These are phyloP conservation scores for Dendrobium officinale DNA, from an alignment of 106 monocot species.

Conservation along the genomic window DNA sequence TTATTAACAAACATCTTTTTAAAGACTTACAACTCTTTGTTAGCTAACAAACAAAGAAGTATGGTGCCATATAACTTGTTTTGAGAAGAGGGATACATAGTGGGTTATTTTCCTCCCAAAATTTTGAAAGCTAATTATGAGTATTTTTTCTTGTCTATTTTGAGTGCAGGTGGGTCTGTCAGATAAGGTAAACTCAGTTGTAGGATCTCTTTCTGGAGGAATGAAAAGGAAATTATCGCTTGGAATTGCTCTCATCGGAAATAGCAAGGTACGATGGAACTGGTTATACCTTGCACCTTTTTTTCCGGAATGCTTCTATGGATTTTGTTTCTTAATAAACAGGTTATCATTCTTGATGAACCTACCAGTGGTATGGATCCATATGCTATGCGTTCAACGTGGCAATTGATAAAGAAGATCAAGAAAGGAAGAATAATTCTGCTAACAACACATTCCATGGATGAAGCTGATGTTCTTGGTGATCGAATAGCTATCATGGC, in stretches of 20 bases:
- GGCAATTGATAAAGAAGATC: slow-evolving; percentile 85
- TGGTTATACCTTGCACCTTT: neutral
- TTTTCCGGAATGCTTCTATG: neutral
- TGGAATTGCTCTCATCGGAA: slow-evolving; percentile 84
- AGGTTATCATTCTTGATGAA: slow-evolving; percentile 95
- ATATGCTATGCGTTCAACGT: slow-evolving; percentile 83
- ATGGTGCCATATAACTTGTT: too few species aligned
- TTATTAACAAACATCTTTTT: too few species aligned
- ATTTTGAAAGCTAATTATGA: neutral
- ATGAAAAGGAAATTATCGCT: slow-evolving; percentile 93
- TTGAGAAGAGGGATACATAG: too few species aligned
- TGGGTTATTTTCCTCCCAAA: too few species aligned
- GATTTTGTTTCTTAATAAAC: neutral
- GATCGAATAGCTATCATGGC: slow-evolving; percentile 95
- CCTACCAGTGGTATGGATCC: slow-evolving; percentile 99
- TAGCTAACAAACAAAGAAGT: too few species aligned
- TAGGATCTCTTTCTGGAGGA: slow-evolving; percentile 74
- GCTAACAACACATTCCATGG: slow-evolving; percentile 95
- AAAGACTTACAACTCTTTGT: too few species aligned
- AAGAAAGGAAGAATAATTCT: slow-evolving; percentile 77
- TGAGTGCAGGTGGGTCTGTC: slow-evolving; percentile 60
- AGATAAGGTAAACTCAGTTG: slow-evolving; percentile 56
- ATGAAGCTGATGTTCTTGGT: slow-evolving; percentile 90
- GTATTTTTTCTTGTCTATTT: neutral
- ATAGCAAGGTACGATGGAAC: slow-evolving; percentile 63